These are phyloP conservation scores for Barnettozyma californica DNA, from an alignment of 805 yeast genomes.

Conservation along the genomic window DNA sequence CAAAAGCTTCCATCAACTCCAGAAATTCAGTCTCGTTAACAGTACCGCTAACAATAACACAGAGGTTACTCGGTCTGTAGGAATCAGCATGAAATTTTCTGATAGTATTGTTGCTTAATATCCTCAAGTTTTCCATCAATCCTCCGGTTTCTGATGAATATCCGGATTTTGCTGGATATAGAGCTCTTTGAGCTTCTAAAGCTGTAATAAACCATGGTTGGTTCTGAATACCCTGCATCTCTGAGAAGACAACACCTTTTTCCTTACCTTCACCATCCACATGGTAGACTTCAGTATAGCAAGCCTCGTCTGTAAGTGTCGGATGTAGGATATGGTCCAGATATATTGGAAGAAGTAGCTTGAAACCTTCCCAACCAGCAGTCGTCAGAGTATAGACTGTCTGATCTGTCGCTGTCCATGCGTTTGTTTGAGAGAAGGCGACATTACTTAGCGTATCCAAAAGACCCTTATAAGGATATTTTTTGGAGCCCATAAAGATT, in stretches of 20 bases:
- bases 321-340: constrained; percentile 84
- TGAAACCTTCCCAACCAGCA: constrained; percentile 97
- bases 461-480: constrained; percentile 87
- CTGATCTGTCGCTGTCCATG: constrained; percentile 95
- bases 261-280: constrained; percentile 87
- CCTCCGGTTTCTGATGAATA: constrained; percentile 96
- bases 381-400: constrained; percentile 88
- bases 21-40: constrained; percentile 73
- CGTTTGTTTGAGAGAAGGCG: constrained; percentile 83
- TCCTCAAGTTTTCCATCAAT: constrained; percentile 66
- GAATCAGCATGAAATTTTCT: constrained; percentile 62
- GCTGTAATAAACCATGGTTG: constrained; percentile 65
- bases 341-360: constrained; percentile 76
- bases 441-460: constrained; percentile 82
- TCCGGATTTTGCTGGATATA: constrained; percentile 61
- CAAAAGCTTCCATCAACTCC: constrained; percentile 54
- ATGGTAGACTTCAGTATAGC: constrained; percentile 91
- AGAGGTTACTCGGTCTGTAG: constrained; percentile 80
- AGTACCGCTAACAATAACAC: constrained; percentile 80
- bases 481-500: constrained; percentile 88
- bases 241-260: constrained; percentile 94
- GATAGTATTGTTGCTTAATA: constrained; percentile 67
- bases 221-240: constrained; percentile 91
- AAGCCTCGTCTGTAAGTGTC: constrained; percentile 83
- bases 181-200: constrained; percentile 51